A percentile compares a stretch with the other conserved stretches of the same genome.
Evolutionary conservation across 352 stramenopile genomes (phyloP).

Genomic region (Stramenopiles sp.): DNA sequence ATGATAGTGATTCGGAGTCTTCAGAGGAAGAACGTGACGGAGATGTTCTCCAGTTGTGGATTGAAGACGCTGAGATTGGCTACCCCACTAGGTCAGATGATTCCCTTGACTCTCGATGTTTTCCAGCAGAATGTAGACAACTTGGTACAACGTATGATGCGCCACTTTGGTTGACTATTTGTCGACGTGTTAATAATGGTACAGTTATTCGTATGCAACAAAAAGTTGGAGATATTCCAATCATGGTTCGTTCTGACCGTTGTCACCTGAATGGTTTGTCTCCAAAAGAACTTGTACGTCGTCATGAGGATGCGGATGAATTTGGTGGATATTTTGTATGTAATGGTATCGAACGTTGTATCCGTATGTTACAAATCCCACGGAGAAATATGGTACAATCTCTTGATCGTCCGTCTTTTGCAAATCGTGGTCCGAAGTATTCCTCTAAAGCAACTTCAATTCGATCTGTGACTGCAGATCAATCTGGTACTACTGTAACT

Average conservation of each 20-base stretch:
- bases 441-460: conserved; percentile 82
- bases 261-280: conserved; percentile 74
- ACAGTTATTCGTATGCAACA: too few relatives aligned
- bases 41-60: too few relatives aligned
- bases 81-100: too few relatives aligned
- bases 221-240: conserved; percentile 75
- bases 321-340: conserved; percentile 98
- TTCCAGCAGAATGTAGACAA: too few relatives aligned
- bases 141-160: too few relatives aligned
- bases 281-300: conserved; percentile 55
- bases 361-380: conserved; percentile 74
- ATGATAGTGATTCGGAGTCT: too few relatives aligned
- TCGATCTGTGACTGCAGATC: conserved; percentile 62
- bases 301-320: conserved; percentile 97
- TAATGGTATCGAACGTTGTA: conserved; percentile 87
- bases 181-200: too few relatives aligned
- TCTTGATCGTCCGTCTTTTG: conserved; percentile 80
- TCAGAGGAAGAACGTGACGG: too few relatives aligned
- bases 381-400: conserved; percentile 36
- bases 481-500: conserved; percentile 76
- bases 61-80: too few relatives aligned
- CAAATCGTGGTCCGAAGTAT: conserved; percentile 64
- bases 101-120: too few relatives aligned
- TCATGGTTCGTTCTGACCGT: conserved; percentile 86
- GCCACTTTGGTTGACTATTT: too few relatives aligned